Evolutionary conservation across 257 asterid species (phyloP).

Genomic region (Solanum phureja): DNA sequence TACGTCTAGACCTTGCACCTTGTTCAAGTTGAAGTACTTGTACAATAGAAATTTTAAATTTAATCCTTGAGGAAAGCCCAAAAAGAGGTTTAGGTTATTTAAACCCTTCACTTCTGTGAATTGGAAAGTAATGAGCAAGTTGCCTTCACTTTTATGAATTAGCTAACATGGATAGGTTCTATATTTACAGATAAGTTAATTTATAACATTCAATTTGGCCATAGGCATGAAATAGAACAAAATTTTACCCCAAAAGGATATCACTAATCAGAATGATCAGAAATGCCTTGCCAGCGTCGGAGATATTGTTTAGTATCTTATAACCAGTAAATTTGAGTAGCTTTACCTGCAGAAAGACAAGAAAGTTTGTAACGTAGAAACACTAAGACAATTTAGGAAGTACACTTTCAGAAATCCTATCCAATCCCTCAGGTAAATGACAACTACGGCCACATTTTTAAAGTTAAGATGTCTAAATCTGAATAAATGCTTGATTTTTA

Average conservation of each 20-base stretch:
- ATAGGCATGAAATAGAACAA: constrained; percentile 1
- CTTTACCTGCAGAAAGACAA: constrained; percentile 58
- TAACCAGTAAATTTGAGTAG: constrained; percentile 94
- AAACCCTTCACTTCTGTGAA: not conserved
- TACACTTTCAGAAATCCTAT: not conserved
- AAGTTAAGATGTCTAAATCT: not conserved
- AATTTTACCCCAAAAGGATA: constrained; percentile 73
- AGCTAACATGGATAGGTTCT: not conserved
- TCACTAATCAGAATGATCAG: constrained; percentile 75
- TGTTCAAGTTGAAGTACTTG: not conserved
- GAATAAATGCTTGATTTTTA: not conserved
- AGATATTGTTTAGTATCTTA: constrained; percentile 65
- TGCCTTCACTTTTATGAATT: not conserved
- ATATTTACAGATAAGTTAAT: not conserved
- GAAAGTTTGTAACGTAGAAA: not conserved
- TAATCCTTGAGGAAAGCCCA: not conserved
- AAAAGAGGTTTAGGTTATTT: not conserved
- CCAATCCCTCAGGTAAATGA: not conserved
- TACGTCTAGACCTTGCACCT: not conserved
- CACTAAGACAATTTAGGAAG: not conserved
- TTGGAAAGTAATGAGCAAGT: not conserved
- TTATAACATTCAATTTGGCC: not conserved
- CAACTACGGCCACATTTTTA: not conserved
- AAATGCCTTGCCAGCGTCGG: constrained; percentile 94
- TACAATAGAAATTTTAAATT: not conserved